These are phyloP conservation scores for Epichloe bromicola DNA, from an alignment of 2,329 filamentous ascomycete species.

Conservation along the genomic window DNA sequence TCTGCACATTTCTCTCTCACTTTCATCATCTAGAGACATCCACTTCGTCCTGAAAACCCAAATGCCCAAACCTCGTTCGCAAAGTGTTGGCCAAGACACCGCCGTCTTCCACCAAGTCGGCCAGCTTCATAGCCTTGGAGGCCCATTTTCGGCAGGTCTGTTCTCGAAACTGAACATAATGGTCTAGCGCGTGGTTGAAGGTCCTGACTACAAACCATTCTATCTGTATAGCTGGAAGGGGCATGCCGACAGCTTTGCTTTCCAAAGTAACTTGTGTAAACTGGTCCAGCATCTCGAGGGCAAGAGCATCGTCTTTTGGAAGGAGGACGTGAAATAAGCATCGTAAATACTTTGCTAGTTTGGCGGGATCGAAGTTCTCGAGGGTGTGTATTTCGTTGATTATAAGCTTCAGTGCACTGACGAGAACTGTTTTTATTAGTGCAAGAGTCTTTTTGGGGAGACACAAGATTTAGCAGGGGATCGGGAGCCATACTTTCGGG, in stretches of 20 bases:
- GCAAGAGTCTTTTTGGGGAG: background rate
- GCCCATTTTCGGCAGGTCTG: conserved; percentile 47
- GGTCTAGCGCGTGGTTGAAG: conserved; percentile 60
- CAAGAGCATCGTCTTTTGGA: conserved; percentile 38
- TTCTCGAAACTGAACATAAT: conserved; percentile 43
- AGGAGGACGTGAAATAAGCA: conserved; percentile 61
- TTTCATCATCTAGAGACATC: background rate
- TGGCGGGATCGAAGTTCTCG: conserved; percentile 40
- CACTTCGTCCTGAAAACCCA: conserved; percentile 12
- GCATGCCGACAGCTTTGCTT: conserved; percentile 27
- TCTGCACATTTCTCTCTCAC: background rate
- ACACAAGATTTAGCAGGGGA: too few relatives aligned
- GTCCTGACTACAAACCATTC: conserved; percentile 61
- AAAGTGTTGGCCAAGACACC: conserved; percentile 32
- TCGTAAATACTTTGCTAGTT: conserved; percentile 64
- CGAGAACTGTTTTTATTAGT: conserved; percentile 27
- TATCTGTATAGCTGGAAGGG: conserved; percentile 54
- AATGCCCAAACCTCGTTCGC: conserved; percentile 28
- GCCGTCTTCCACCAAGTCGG: conserved; percentile 43
- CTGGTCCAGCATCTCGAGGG: conserved; percentile 51
- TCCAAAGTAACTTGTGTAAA: conserved; percentile 39
- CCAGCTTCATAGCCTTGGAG: conserved; percentile 47
- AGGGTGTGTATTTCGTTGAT: conserved; percentile 54
- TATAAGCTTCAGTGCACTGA: conserved; percentile 47
- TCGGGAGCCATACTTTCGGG: conserved; percentile 26